Evolutionary conservation across 108 stramenopile genomes (phyloP).

Genomic region (Pelagomonas calceolata): DNA sequence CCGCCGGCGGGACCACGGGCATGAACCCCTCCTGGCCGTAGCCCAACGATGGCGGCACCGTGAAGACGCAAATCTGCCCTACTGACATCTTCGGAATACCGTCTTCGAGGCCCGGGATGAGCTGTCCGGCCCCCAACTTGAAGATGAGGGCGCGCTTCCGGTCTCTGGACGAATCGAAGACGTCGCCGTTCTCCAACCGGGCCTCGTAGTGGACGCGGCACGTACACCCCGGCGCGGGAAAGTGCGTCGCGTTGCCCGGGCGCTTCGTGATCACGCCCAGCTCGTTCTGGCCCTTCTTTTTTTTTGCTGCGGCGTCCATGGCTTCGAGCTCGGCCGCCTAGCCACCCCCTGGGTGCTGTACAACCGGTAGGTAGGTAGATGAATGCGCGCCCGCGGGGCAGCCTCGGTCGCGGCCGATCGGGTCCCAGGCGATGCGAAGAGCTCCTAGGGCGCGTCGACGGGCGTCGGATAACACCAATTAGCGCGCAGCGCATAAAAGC

Average conservation of each 20-base stretch:
- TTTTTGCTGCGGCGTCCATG: no score
- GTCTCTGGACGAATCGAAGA: slow-evolving; percentile 28
- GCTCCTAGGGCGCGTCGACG: no score
- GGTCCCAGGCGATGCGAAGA: no score
- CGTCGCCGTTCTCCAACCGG: slow-evolving; percentile 20
- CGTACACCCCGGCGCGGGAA: slow-evolving; percentile 6
- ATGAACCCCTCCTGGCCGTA: slow-evolving; percentile 63
- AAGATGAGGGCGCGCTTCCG: slow-evolving; percentile 39
- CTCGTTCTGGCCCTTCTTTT: background rate
- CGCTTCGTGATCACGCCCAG: background rate
- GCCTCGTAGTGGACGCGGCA: slow-evolving; percentile 18
- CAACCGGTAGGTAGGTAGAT: no score
- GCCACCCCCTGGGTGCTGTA: no score
- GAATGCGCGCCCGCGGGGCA: no score
- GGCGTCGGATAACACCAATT: no score
- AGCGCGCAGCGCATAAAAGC: no score
- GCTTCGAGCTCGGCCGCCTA: no score
- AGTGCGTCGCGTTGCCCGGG: slow-evolving; percentile 19
- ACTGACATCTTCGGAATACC: slow-evolving; percentile 43
- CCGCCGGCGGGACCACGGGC: slow-evolving; percentile 59
- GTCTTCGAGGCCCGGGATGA: slow-evolving; percentile 35
- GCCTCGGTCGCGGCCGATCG: no score
- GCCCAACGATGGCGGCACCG: slow-evolving; percentile 54
- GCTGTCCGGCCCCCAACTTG: slow-evolving; percentile 37
- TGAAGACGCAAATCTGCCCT: slow-evolving; percentile 46